phyloP scores from a whole-genome alignment of 2,329 filamentous ascomycete species.

The Mycosphaerelloides madeirae region DNA sequence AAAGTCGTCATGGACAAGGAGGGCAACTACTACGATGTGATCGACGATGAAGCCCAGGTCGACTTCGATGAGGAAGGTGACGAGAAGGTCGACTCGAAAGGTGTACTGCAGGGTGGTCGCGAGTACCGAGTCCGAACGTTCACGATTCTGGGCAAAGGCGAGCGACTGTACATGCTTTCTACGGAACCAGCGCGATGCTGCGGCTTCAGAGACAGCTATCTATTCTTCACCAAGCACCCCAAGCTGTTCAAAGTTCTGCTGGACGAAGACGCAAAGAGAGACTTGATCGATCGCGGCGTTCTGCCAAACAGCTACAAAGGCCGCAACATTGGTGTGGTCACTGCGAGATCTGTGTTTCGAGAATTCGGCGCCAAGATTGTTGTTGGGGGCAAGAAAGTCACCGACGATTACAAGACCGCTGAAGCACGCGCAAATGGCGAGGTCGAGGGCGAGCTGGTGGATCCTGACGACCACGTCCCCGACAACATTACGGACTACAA shows the following conservation, averaged over 20 bases:
- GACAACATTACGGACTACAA: constrained; percentile 84
- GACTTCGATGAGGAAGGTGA: constrained; percentile 86
- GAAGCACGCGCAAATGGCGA: constrained; percentile 71
- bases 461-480: constrained; percentile 77
- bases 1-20: constrained; percentile 89
- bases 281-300: constrained; percentile 90
- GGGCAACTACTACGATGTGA: constrained; percentile 83
- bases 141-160: constrained; percentile 75
- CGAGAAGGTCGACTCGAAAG: constrained; percentile 86
- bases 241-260: constrained; percentile 97
- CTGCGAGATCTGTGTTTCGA: constrained; percentile 90
- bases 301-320: constrained; percentile 99
- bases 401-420: constrained; percentile 83
- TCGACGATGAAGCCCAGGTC: constrained; percentile 85
- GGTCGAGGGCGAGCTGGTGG: constrained; percentile 83
- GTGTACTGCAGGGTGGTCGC: constrained; percentile 73
- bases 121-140: constrained; percentile 97
- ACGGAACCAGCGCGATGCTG: constrained; percentile 95
- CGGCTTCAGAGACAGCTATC: constrained; percentile 94
- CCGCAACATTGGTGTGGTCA: constrained; percentile 92
- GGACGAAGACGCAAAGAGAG: constrained; percentile 92
- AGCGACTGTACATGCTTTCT: constrained; percentile 94
- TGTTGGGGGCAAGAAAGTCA: constrained; percentile 78
- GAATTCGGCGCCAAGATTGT: constrained; percentile 95
- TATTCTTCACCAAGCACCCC: constrained; percentile 98